Percentiles rank a stretch among this genome's conserved stretches.
phyloP scores from a whole-genome alignment of 306 rosid species.

The Oxytropis ochrocephala region DNA sequence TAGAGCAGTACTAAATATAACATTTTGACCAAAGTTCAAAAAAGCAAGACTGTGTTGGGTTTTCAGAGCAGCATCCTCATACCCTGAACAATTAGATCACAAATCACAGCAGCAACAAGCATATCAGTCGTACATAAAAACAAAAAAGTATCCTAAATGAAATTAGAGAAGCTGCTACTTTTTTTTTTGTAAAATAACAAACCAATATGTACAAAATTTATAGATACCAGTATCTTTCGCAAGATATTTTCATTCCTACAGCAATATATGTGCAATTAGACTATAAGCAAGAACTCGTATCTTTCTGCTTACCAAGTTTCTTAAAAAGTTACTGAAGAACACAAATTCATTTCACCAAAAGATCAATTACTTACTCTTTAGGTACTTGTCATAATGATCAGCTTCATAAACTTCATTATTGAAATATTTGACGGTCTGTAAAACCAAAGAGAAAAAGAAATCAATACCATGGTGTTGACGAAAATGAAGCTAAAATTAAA shows the following conservation, averaged over 20 bases:
- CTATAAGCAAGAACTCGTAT: neutral
- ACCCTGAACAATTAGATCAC: conserved; percentile 44
- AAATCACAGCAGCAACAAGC: conserved; percentile 29
- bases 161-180: neutral
- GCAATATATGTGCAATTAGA: neutral
- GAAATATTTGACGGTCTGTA: conserved; percentile 92
- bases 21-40: conserved; percentile 87
- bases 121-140: conserved; percentile 11
- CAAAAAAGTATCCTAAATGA: neutral
- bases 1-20: conserved; percentile 87
- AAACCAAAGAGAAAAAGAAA: conserved; percentile 3
- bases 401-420: conserved; percentile 85
- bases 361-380: conserved; percentile 65
- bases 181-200: neutral
- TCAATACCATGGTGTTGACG: neutral
- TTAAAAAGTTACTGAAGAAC: neutral
- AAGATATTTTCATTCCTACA: neutral
- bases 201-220: neutral
- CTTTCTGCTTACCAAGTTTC: neutral
- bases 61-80: conserved; percentile 92
- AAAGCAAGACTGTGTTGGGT: conserved; percentile 88
- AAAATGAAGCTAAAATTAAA: neutral
- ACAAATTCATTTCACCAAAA: conserved; percentile 4
- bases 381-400: conserved; percentile 63
- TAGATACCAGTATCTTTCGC: neutral